Evolutionary conservation across 371 early-diverging fungal species (phyloP).

Genomic region (Mucor saturninus): DNA sequence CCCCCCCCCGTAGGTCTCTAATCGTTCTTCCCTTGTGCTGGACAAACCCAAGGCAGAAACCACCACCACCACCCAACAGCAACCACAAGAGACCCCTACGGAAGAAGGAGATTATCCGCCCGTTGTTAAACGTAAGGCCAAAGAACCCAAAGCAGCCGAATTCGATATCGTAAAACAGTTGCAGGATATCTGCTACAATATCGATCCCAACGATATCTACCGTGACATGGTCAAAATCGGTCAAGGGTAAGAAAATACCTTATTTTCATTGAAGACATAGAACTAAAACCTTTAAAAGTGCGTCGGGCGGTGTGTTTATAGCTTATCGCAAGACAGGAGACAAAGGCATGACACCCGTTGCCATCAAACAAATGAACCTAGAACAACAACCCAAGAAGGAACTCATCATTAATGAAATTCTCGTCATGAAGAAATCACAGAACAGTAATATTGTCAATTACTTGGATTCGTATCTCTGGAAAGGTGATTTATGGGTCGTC

Average conservation of each 20-base stretch:
- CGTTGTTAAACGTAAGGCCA: constrained; percentile 22
- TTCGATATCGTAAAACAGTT: constrained; percentile 79
- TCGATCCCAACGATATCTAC: constrained; percentile 81
- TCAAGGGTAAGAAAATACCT: constrained; percentile 67
- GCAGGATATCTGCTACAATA: constrained; percentile 81
- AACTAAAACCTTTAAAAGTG: no score
- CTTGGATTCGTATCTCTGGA: constrained; percentile 74
- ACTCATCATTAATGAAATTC: constrained; percentile 83
- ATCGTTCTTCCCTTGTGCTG: constrained; percentile 18
- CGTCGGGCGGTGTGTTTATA: constrained; percentile 61
- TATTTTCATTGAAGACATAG: no score
- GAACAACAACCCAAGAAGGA: constrained; percentile 86
- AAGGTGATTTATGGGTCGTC: constrained; percentile 75
- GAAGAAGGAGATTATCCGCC: constrained; percentile 16
- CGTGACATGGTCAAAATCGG: constrained; percentile 86
- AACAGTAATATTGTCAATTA: constrained; percentile 84
- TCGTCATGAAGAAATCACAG: constrained; percentile 71
- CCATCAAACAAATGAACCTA: constrained; percentile 86
- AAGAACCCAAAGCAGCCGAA: constrained; percentile 27
- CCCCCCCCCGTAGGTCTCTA: constrained; percentile 3
- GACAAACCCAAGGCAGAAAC: constrained; percentile 1
- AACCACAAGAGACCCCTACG: background rate
- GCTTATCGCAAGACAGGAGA: constrained; percentile 56
- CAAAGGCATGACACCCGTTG: constrained; percentile 55
- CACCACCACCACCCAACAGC: background rate